A percentile compares a stretch with the other conserved stretches of the same genome.
Evolutionary conservation across 202 grass and related monocot genomes (phyloP).

Genomic region (Sporobolus alterniflorus): DNA sequence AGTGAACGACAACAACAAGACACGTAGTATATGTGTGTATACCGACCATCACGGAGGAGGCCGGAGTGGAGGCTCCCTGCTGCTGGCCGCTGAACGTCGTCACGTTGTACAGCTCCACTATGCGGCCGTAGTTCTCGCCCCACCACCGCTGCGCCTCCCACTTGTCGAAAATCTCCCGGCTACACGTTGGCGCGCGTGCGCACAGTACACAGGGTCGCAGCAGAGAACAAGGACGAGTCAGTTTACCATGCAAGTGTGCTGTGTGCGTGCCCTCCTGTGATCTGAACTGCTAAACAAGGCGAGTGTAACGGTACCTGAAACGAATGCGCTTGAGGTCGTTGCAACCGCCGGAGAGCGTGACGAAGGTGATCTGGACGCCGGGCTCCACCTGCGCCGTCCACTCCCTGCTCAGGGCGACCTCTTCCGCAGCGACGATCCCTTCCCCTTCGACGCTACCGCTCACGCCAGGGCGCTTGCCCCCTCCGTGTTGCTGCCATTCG

Average conservation of each 20-base stretch:
- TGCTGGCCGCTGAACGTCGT: constrained; percentile 75
- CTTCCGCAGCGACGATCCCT: constrained; percentile 38
- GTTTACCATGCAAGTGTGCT: not conserved
- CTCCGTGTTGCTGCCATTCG: constrained; percentile 12
- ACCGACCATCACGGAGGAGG: constrained; percentile 68
- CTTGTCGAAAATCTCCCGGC: constrained; percentile 96
- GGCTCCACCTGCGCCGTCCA: constrained; percentile 98
- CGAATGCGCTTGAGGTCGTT: constrained; percentile 98
- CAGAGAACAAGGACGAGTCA: not conserved
- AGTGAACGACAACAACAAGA: not conserved
- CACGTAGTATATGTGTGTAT: too few relatives aligned
- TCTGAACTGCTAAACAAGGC: not conserved
- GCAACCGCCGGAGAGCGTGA: constrained; percentile 74
- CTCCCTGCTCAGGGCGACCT: constrained; percentile 60
- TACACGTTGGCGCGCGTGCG: too few relatives aligned
- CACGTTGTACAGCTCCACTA: constrained; percentile 99
- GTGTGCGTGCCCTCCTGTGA: too few relatives aligned
- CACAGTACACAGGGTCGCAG: too few relatives aligned
- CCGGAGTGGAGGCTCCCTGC: constrained; percentile 73
- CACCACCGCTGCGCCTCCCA: constrained; percentile 99
- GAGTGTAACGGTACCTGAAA: constrained; percentile 67
- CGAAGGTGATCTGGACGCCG: constrained; percentile 94
- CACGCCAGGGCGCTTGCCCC: constrained; percentile 11
- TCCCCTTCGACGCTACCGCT: constrained; percentile 25
- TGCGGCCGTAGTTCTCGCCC: constrained; percentile 99